Evolutionary conservation across 2,329 filamentous ascomycete genomes (phyloP), one percentile per base, ranked within the genome.

Genomic region (Xylariales sp.): DNA sequence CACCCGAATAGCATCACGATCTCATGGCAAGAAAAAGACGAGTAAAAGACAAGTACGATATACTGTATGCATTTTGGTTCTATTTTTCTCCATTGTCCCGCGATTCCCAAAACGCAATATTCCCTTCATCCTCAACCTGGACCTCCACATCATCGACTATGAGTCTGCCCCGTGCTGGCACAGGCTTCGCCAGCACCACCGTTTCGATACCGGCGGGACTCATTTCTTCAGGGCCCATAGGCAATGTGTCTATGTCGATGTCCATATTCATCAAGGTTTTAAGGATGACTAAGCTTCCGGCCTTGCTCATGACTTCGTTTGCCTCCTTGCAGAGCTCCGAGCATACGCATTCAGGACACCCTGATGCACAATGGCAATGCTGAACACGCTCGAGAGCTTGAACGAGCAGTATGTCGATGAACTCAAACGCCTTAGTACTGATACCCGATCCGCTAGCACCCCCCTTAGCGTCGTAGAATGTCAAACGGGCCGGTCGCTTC

Each of bases 381-480:
- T 92, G 89, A 5, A 98, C 89, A 7, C 96, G 85, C 64, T 88
- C 84, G 45, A 96, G 86, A 0, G 94, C 95, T 76, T 94, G 91
- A 23, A 83, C 82, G 0, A 98, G 85, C 41, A 98, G 82, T 41
- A 91, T 78, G 75, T 97, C 93, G 23, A 97, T 85, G 75, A 97
- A 97, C 75, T 98, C 95, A 75, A 98, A 98, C 0, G 94, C 95
- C 77, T 97, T 97, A 46, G 91, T 92, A 69, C 91, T 93, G 73
- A 97, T 97, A 0, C 96, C 96, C 0, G 89, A 91, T 0, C 95
- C 95, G 50, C 88, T 87, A 0, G 91, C 86, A 0, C 95, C 95
- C 7, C 96, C 96, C 80, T 97, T 97, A 2, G 93, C 91, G 78
- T 98, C 96, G 80, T 98, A 99, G 75, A 99, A 97, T 0, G 93